Base-by-base conservation (phyloP, 306 rosid genomes). In the Acacia acuminata region DNA sequence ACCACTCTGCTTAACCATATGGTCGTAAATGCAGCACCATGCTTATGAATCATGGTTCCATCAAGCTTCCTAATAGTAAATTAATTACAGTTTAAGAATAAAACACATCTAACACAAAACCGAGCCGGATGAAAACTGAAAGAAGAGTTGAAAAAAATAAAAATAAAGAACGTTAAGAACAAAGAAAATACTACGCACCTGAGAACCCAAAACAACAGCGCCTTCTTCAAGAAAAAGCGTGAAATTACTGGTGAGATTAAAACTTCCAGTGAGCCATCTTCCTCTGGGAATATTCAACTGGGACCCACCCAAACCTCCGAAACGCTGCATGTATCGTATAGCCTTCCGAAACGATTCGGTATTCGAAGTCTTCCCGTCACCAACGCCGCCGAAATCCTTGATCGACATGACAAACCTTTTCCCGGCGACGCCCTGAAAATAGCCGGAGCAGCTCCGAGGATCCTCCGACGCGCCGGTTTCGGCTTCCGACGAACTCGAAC, bases 241-340 rank as follows among this genome's bases (percentile, higher is more conserved):
- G 91, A 96, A 96, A 86, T 96, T 89, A 80, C 89, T 87, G 84
- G 99, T 96, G 86, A 96, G 98, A 82, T 96, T 96, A 64, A 94
- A 96, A 55, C 94, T 90, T 12, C 96, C 97, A 2, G 98, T 94
- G 82, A 94, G 85, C 99, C 98, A 94, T 2, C 44, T 83, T 25
- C 99, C 99, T 0, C 10, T 19, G 0, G 97, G 99, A 19, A 94
- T 86, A 84, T 87, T 92, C 32, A 96, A 81, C 89, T 92, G 97
- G 69, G 97, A 83, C 81, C 98, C 99, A 67, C 98, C 98, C 0
- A 50, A 66, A 1, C 77, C 75, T 2, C 73, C 86, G 81, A 91
- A 91, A 3, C 88, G 77, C 66, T 87, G 90, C 98, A 94, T 84
- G 89, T 85, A 86, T 7, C 83, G 65, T 9, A 91, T 47, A 38